Base-by-base conservation (phyloP, 2,329 filamentous ascomycete species). In the Aulographum hederae region DNA sequence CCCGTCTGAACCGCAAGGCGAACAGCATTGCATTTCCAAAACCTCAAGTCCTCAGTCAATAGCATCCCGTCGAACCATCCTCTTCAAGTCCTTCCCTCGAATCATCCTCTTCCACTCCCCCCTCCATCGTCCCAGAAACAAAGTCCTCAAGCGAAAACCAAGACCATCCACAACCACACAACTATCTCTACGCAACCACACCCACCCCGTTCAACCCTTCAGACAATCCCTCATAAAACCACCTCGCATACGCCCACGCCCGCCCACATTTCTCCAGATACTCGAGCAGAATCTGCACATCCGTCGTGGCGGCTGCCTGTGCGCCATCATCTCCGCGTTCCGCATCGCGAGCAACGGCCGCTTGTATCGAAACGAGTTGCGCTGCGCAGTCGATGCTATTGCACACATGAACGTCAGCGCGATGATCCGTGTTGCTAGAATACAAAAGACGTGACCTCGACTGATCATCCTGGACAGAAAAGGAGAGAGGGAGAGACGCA, bases 191-290 rank as follows among this genome's bases (percentile, higher is more conserved):
- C n/a, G n/a, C n/a, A n/a, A n/a, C n/a, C n/a, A n/a, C n/a, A n/a
- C n/a, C n/a, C n/a, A n/a, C n/a, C n/a, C n/a, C n/a, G n/a, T n/a
- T n/a, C n/a, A n/a, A n/a, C n/a, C n/a, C n/a, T n/a, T n/a, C n/a
- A n/a, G n/a, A n/a, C n/a, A n/a, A n/a, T n/a, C n/a, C n/a, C 8
- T 8, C 14, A 15, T 28, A 15, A 8, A 28, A 10, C 27, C 27
- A 28, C 10, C 27, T 10, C 10, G 27, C 27, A 28, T 28, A 28
- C 10, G 27, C 11, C 27, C 27, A 11, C 8, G 27, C 8, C 8
- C 8, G 8, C 15, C 27, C 27, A 28, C 27, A 28, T 28, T 15
- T 8, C 14, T 28, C 27, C 8, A 28, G 27, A 28, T 28, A 28
- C 14, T 11, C 14, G 14, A 28, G 27, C 27, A 28, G 15, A 15